phyloP scores from a whole-genome alignment of 441 rosid genomes.

The Euphorbia schlechtendalii region DNA sequence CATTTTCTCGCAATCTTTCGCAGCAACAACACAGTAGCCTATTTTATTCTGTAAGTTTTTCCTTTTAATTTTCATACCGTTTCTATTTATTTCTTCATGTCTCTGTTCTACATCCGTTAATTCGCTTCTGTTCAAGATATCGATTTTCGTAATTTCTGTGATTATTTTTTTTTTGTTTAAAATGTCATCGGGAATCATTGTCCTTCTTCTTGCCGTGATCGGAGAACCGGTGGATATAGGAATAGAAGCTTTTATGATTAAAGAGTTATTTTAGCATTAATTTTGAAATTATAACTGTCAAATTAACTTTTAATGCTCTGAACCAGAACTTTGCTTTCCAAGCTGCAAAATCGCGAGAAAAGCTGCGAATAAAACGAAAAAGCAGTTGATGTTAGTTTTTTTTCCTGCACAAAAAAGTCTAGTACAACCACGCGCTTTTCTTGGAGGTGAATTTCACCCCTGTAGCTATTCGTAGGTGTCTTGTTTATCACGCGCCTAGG shows the following conservation, averaged over 20 bases:
- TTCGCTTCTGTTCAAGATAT: not conserved
- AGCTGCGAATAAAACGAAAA: constrained; percentile 21
- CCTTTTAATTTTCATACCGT: not conserved
- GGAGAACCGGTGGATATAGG: not conserved
- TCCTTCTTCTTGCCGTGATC: not conserved
- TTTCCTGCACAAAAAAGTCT: not conserved
- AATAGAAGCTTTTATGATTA: not conserved
- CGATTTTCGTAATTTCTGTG: not conserved
- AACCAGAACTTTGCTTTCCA: not conserved
- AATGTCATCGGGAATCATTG: not conserved
- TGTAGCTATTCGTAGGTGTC: no score
- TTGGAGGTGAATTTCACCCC: not conserved
- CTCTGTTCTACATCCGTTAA: not conserved
- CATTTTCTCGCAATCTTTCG: not conserved
- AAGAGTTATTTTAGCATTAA: not conserved
- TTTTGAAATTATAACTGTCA: constrained; percentile 1
- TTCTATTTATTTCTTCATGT: not conserved
- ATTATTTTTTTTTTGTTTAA: not conserved
- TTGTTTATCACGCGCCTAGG: constrained; percentile 15
- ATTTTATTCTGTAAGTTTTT: not conserved
- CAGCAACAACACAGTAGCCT: not conserved
- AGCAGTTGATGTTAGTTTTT: constrained; percentile 24
- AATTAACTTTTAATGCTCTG: not conserved
- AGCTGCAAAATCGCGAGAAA: constrained; percentile 5
- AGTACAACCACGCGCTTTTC: not conserved